phyloP scores from a whole-genome alignment of 768 basidiomycete species.

The Naganishia onofrii region DNA sequence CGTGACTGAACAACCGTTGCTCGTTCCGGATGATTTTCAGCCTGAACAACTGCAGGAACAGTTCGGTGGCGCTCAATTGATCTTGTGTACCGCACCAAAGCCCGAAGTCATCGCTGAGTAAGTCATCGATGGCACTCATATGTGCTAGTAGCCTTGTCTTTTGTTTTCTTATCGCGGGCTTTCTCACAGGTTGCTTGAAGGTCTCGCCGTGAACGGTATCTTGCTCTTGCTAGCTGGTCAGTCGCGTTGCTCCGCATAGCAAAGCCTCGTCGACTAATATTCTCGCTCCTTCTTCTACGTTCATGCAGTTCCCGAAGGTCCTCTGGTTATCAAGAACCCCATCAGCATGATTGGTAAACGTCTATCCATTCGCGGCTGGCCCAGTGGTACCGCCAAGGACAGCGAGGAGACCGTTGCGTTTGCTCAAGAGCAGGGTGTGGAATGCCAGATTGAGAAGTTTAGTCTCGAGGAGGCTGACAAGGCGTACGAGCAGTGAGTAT shows the following conservation, averaged over 20 bases:
- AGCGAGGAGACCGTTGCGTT: slow-evolving; percentile 34
- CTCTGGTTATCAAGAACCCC: slow-evolving; percentile 6
- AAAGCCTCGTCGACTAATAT: not conserved
- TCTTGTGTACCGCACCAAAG: slow-evolving; percentile 51
- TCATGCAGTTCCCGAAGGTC: slow-evolving; percentile 18
- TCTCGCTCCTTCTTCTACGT: not conserved
- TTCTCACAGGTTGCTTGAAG: slow-evolving; percentile 25
- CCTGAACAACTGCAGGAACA: slow-evolving; percentile 49
- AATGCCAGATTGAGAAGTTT: slow-evolving; percentile 32
- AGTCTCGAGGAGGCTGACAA: slow-evolving; percentile 30
- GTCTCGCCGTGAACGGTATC: slow-evolving; percentile 33
- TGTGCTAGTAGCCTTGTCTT: too few species aligned
- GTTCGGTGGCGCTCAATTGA: slow-evolving; percentile 54
- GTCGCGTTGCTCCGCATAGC: not conserved
- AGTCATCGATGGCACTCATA: too few species aligned
- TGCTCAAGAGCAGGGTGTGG: slow-evolving; percentile 29
- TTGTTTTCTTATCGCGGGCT: not conserved
- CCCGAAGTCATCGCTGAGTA: slow-evolving; percentile 30
- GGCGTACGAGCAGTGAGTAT: slow-evolving; percentile 31
- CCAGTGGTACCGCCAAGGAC: slow-evolving; percentile 33
- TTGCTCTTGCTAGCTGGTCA: slow-evolving; percentile 33
- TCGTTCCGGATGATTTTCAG: slow-evolving; percentile 34
- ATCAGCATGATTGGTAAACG: slow-evolving; percentile 32
- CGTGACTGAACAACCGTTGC: not conserved
- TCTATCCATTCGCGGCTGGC: slow-evolving; percentile 35